Conservation (phyloP, 306 rosid genomes). For the Dryas alaskensis region DNA sequence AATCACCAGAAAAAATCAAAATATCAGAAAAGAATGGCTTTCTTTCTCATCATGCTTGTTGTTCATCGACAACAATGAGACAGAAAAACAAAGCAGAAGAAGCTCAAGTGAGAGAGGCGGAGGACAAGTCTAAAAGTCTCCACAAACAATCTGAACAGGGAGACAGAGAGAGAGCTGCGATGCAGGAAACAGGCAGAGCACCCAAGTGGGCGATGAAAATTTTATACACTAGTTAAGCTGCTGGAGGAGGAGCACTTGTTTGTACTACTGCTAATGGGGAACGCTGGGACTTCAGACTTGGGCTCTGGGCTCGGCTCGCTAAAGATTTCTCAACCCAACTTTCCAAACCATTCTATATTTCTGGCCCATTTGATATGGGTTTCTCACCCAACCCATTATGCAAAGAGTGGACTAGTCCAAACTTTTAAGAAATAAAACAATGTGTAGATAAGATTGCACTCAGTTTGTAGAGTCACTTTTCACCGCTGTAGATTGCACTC, state of each 20-base stretch:
- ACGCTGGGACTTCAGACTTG: too few relatives aligned
- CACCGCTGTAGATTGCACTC: too few relatives aligned
- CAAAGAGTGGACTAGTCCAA: too few relatives aligned
- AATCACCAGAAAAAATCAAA: background rate
- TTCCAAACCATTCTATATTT: too few relatives aligned
- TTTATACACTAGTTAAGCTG: background rate
- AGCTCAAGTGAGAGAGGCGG: background rate
- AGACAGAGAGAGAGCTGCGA: background rate
- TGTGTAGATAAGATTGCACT: too few relatives aligned
- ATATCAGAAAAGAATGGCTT: slow-evolving; percentile 2
- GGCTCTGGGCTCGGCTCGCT: too few relatives aligned
- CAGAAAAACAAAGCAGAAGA: background rate
- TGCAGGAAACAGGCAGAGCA: background rate
- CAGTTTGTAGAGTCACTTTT: too few relatives aligned
- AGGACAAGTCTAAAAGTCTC: background rate
- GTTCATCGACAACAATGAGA: slow-evolving; percentile 10
- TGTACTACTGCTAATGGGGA: too few relatives aligned
- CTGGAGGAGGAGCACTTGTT: background rate
- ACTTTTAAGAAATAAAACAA: too few relatives aligned
- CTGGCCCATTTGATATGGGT: too few relatives aligned
- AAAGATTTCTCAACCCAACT: too few relatives aligned
- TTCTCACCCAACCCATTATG: too few relatives aligned
- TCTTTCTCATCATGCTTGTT: background rate
- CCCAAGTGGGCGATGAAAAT: slow-evolving; percentile 2
- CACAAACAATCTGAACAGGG: slow-evolving; percentile 12